Base-by-base conservation (phyloP, 2,329 filamentous ascomycete genomes). In the Polytolypa hystricis region DNA sequence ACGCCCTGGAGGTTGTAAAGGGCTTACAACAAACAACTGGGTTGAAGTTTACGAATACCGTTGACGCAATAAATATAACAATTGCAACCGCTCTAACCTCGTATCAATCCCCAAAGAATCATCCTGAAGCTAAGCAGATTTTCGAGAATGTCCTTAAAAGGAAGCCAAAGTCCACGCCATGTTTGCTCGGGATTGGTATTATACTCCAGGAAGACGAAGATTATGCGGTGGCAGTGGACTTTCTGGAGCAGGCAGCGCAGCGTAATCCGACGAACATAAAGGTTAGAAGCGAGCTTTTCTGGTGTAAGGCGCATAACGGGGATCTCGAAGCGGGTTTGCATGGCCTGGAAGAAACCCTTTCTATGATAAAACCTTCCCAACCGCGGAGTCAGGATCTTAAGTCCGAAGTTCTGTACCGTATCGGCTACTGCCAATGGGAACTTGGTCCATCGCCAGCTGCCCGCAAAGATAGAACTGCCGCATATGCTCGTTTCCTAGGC, bases 201-300 rank as follows among this genome's bases (percentile, higher is more conserved):
- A 89, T 98, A 27, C 80, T 87, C 31, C 86, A 95, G 57, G 91
- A 96, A 49, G 86, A 94, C 46, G 81, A 94, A 50, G 82, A 96
- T 44, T 95, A 84, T 50, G 69, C 74, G 31, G 72, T 84, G 50
- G 91, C 93, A 0, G 77, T 87, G 26, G 73, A 81, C 18, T 95
- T 93, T 51, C 64, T 98, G 9, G 72, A 71, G 26, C 74, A 84
- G 44, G 91, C 91, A 1, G 57, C 93, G 17, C 57, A 77, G 44
- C 74, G 82, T 16, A 84, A 94, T 51, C 65, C 70, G 2, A 65
- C 67, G 8, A 94, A 95, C 47, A 66, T 86, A 14, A 80, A 79
- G 19, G 80, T 98, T 29, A 79, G 77, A 38, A 81, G 82, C 11
- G 93, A 98, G 59, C 77, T 85, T 12, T 89, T 86, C 1, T 98